These are phyloP conservation scores for Rhinocladiella similis DNA, from an alignment of 2,329 filamentous ascomycete species.

Conservation along the genomic window DNA sequence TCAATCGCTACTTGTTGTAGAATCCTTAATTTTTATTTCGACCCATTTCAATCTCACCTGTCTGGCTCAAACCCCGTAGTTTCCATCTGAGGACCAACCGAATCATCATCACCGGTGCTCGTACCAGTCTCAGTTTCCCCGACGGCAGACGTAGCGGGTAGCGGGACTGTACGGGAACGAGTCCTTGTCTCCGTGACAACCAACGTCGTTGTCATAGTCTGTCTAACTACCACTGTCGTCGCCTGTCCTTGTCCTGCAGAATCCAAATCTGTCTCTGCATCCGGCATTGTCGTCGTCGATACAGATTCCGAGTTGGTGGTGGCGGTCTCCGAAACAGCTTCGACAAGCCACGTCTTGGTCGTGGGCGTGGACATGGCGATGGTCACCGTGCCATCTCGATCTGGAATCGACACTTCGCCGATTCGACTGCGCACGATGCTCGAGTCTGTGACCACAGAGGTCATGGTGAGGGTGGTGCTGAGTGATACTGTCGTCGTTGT, in stretches of 20 bases:
- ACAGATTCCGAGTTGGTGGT: not conserved
- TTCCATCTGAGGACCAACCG: no score
- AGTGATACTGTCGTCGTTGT: constrained; percentile 15
- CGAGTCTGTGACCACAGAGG: constrained; percentile 5
- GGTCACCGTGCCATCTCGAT: constrained; percentile 10
- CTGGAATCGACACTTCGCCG: not conserved
- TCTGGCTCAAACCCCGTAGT: no score
- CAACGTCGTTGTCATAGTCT: not conserved
- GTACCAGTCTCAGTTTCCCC: no score
- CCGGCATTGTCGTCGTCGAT: no score
- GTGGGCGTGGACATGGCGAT: constrained; percentile 18
- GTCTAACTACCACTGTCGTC: not conserved
- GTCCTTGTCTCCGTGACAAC: not conserved
- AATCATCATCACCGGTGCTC: no score
- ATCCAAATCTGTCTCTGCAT: no score
- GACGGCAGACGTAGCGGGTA: not conserved
- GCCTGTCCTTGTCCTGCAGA: no score
- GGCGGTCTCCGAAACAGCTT: not conserved
- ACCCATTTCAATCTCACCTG: no score
- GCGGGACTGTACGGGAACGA: not conserved
- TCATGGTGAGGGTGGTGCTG: constrained; percentile 10
- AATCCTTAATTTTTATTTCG: no score
- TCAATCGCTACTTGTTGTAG: no score
- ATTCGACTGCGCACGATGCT: constrained; percentile 9
- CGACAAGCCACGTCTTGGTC: constrained; percentile 5